Percentiles rank a stretch among this genome's conserved stretches.
phyloP scores from a whole-genome alignment of 148 eudicot genomes.

The Rhododendron ferrugineum region DNA sequence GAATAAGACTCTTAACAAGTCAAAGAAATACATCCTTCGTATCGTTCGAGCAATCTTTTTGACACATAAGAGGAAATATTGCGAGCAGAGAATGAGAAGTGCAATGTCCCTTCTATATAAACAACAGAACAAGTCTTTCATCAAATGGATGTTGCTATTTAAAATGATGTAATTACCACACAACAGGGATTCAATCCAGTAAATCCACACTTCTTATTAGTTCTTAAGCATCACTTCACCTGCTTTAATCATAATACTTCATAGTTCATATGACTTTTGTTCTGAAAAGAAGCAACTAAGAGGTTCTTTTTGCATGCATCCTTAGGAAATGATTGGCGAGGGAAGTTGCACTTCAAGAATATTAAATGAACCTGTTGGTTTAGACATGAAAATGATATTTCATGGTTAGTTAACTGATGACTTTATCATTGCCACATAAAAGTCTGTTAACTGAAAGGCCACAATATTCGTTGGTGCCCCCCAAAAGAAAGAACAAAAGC shows the following conservation, averaged over 20 bases:
- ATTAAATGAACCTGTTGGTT: background rate
- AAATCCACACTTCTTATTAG: background rate
- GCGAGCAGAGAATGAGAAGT: background rate
- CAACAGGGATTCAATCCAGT: background rate
- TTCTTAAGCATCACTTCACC: background rate
- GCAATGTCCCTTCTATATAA: background rate
- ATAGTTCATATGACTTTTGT: background rate
- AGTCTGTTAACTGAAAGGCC: background rate
- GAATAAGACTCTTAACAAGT: background rate
- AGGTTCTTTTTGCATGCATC: background rate
- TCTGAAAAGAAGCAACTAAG: background rate
- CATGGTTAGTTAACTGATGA: background rate
- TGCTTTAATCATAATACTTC: background rate
- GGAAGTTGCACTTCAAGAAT: background rate
- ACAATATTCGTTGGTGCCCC: background rate
- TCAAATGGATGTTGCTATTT: background rate
- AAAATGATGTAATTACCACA: background rate
- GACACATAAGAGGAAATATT: background rate
- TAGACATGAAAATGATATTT: background rate
- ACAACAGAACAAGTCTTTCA: background rate
- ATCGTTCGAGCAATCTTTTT: background rate
- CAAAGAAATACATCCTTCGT: background rate
- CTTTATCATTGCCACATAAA: background rate
- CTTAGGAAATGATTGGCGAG: background rate
- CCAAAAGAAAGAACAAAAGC: background rate